Percentiles rank a stretch among this genome's conserved stretches.
Conservation (phyloP, 495 filamentous ascomycete genomes). For the Tetracladium setigerum region DNA sequence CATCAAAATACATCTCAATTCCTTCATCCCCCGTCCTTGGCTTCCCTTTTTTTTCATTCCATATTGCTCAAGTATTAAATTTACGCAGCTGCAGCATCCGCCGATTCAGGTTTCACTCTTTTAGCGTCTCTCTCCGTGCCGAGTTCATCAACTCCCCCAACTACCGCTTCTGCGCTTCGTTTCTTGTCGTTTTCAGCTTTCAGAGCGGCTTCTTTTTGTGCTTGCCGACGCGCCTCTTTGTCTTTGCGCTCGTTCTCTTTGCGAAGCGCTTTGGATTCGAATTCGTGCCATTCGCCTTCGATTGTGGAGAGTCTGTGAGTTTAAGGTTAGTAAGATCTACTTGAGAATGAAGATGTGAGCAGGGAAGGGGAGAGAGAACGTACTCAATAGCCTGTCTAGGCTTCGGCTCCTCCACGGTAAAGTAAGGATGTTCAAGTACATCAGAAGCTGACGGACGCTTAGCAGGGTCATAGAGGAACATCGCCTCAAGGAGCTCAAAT, state of each 20-base stretch:
- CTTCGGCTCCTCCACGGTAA: conserved; percentile 70
- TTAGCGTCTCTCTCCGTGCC: conserved; percentile 14
- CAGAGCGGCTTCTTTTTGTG: conserved; percentile 14
- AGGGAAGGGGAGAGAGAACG: conserved; percentile 26
- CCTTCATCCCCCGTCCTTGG: too few species aligned
- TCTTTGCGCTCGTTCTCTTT: conserved; percentile 80
- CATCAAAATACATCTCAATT: too few species aligned
- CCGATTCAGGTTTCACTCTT: neutral
- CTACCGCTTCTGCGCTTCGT: conserved; percentile 8
- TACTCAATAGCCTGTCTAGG: conserved; percentile 78
- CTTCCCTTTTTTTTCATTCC: too few species aligned
- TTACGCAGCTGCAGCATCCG: too few species aligned
- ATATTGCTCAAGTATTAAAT: too few species aligned
- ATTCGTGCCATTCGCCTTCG: conserved; percentile 97
- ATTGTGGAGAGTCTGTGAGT: conserved; percentile 64
- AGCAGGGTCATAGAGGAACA: conserved; percentile 83
- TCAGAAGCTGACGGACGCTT: conserved; percentile 80
- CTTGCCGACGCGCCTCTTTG: conserved; percentile 43
- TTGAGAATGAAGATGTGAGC: neutral
- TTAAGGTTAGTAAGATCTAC: conserved; percentile 18
- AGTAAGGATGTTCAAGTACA: conserved; percentile 86
- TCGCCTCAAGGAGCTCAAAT: conserved; percentile 69
- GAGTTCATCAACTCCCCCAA: neutral
- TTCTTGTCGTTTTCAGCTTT: conserved; percentile 23
- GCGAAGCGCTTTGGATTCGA: conserved; percentile 91